A percentile compares a stretch with the other conserved stretches of the same genome.
phyloP scores from a whole-genome alignment of 140 eudicot species.

The Stevia rebaudiana region DNA sequence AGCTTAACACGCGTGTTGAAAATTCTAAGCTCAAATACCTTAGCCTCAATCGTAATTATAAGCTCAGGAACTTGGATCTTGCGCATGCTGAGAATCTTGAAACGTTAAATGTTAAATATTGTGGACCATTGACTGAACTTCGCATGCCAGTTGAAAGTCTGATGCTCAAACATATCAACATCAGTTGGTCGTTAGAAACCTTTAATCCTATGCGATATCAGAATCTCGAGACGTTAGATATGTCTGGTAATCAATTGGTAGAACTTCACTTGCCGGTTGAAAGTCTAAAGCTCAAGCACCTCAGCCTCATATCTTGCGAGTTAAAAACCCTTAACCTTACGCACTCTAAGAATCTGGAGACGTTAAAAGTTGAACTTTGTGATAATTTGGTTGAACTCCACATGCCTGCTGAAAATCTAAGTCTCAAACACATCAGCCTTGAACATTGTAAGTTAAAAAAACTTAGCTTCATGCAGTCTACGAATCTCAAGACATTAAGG shows the following conservation, averaged over 20 bases:
- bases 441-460: neutral
- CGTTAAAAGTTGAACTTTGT: neutral
- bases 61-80: neutral
- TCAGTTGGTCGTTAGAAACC: too few relatives aligned
- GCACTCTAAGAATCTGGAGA: neutral
- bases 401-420: too few relatives aligned
- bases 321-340: neutral
- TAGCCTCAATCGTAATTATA: neutral
- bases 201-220: neutral
- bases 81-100: neutral
- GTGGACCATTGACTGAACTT: neutral
- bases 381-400: too few relatives aligned
- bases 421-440: too few relatives aligned
- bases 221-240: neutral
- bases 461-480: neutral
- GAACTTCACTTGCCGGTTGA: neutral
- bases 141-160: neutral
- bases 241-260: neutral
- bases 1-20: neutral
- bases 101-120: neutral
- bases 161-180: neutral
- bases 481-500: neutral
- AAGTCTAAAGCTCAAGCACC: neutral
- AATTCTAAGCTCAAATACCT: neutral
- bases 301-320: neutral